Conservation (phyloP, 2,329 filamentous ascomycete species). For the Neurospora sp. region DNA sequence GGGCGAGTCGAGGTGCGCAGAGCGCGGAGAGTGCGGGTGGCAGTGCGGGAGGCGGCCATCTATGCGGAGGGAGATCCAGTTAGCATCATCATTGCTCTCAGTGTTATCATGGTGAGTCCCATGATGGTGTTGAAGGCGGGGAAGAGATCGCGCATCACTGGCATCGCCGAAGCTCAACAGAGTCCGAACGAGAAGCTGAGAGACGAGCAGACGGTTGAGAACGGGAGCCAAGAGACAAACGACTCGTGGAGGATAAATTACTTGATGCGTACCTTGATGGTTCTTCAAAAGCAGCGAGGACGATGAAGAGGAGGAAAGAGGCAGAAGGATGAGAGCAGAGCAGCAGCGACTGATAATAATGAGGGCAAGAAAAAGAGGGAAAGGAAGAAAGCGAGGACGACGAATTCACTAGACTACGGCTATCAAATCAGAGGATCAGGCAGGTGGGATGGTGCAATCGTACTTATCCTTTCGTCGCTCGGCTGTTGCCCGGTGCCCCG, state of each 20-base stretch:
- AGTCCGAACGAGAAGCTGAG: neutral
- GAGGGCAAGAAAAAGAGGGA: conserved; percentile 5
- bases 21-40: conserved; percentile 47
- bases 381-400: conserved; percentile 1
- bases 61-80: conserved; percentile 13
- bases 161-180: neutral
- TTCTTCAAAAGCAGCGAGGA: neutral
- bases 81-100: conserved; percentile 2
- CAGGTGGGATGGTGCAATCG: neutral
- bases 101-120: neutral
- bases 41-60: conserved; percentile 29
- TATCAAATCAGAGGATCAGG: neutral
- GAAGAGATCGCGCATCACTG: neutral
- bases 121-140: neutral
- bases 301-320: conserved; percentile 8
- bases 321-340: conserved; percentile 19
- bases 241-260: neutral
- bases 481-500: conserved; percentile 12
- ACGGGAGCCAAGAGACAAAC: neutral
- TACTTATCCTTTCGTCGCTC: neutral
- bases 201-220: neutral
- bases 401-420: neutral
- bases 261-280: neutral
- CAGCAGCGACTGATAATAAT: conserved; percentile 6
- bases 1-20: conserved; percentile 49